These are phyloP conservation scores for Blastomyces parvus DNA, from an alignment of 2,329 filamentous ascomycete genomes.

Conservation along the genomic window DNA sequence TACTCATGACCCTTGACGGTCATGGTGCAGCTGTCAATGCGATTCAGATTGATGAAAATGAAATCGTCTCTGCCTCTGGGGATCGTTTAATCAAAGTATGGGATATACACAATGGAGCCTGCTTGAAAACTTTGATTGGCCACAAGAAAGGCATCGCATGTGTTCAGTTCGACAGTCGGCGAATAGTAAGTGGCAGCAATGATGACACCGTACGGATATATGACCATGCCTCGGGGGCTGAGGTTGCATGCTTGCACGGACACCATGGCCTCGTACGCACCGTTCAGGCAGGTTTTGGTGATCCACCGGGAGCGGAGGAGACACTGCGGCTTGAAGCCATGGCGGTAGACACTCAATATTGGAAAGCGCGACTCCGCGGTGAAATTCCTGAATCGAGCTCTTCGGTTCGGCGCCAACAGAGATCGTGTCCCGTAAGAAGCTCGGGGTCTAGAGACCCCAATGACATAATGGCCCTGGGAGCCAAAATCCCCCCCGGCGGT, in stretches of 20 bases:
- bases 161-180: constrained; percentile 87
- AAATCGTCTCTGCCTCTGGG: constrained; percentile 89
- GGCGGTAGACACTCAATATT: constrained; percentile 63
- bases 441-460: constrained; percentile 65
- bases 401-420: constrained; percentile 45
- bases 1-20: constrained; percentile 71
- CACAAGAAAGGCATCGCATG: constrained; percentile 95
- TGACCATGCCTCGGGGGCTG: constrained; percentile 72
- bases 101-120: constrained; percentile 73
- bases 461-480: constrained; percentile 65
- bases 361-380: constrained; percentile 46
- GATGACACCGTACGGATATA: constrained; percentile 96
- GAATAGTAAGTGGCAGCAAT: constrained; percentile 91
- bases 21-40: constrained; percentile 92
- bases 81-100: constrained; percentile 91
- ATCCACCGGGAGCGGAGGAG: constrained; percentile 68
- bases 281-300: constrained; percentile 88
- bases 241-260: constrained; percentile 76
- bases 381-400: constrained; percentile 23
- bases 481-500: constrained; percentile 80
- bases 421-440: constrained; percentile 47
- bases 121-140: constrained; percentile 68
- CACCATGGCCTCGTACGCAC: constrained; percentile 83
- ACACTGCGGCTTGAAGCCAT: constrained; percentile 65
- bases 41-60: constrained; percentile 75